Conservation (phyloP, 2,329 filamentous ascomycete genomes). For the Exserohilum turcica region DNA sequence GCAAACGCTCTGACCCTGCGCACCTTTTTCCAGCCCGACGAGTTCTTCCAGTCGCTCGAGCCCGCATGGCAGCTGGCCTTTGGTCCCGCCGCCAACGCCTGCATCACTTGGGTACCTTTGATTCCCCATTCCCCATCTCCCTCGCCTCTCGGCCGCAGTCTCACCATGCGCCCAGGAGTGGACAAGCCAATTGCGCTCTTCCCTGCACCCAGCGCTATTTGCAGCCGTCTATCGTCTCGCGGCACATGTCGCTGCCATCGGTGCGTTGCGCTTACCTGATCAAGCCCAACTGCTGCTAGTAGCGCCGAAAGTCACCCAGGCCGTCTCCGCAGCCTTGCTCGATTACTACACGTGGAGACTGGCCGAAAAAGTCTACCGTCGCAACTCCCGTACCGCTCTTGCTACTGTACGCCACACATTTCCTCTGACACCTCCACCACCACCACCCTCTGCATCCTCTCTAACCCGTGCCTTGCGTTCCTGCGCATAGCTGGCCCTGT, state of each 20-base stretch:
- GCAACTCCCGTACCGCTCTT: conserved; percentile 65
- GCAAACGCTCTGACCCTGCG: conserved; percentile 76
- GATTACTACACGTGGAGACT: conserved; percentile 91
- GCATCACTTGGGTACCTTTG: conserved; percentile 91
- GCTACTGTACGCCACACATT: conserved; percentile 65
- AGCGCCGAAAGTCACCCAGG: conserved; percentile 77
- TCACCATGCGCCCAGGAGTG: conserved; percentile 73
- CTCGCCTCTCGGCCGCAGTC: conserved; percentile 19
- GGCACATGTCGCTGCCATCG: conserved; percentile 60
- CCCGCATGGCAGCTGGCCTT: conserved; percentile 91
- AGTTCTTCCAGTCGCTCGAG: conserved; percentile 95
- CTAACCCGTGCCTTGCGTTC: not conserved
- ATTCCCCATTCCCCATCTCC: conserved; percentile 32
- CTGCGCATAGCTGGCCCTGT: conserved; percentile 67
- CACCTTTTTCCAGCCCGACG: conserved; percentile 98
- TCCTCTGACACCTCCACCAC: conserved; percentile 14
- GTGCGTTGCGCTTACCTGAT: conserved; percentile 61
- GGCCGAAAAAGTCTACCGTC: conserved; percentile 73
- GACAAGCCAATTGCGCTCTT: conserved; percentile 83
- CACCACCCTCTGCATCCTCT: not conserved
- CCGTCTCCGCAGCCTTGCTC: conserved; percentile 73
- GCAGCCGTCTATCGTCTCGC: conserved; percentile 71
- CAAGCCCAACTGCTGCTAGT: conserved; percentile 71
- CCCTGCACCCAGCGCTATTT: conserved; percentile 88
- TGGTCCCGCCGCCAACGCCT: conserved; percentile 76